These are phyloP conservation scores for Dioscorea cayenensis DNA, from an alignment of 116 monocot genomes.

Conservation along the genomic window DNA sequence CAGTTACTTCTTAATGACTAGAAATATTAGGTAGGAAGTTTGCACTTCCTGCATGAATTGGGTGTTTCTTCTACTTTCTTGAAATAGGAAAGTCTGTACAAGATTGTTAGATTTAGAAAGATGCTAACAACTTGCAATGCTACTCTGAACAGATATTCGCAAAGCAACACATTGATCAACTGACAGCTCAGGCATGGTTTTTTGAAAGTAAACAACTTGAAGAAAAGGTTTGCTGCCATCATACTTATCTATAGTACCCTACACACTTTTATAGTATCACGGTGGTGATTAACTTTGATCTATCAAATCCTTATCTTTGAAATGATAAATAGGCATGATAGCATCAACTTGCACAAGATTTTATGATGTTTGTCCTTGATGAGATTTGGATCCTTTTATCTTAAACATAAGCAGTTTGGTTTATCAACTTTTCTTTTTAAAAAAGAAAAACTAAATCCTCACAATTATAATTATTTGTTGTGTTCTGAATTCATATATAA, in stretches of 20 bases:
- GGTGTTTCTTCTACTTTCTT: neutral
- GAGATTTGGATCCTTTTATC: too few relatives aligned
- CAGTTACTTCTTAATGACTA: neutral
- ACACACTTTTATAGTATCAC: neutral
- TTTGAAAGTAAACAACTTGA: conserved; percentile 66
- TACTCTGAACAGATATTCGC: conserved; percentile 40
- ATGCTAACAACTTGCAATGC: neutral
- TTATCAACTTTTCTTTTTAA: too few relatives aligned
- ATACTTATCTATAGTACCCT: neutral
- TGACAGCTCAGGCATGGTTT: conserved; percentile 88
- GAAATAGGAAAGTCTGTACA: neutral
- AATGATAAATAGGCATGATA: neutral
- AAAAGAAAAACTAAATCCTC: too few relatives aligned
- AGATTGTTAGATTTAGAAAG: neutral
- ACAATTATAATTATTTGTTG: too few relatives aligned
- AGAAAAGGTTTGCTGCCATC: conserved; percentile 47
- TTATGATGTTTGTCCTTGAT: too few relatives aligned
- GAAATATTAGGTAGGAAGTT: neutral
- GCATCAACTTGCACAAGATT: too few relatives aligned
- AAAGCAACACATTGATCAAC: conserved; percentile 65
- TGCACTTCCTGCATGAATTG: neutral
- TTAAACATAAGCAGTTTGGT: too few relatives aligned
- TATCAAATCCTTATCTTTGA: neutral
- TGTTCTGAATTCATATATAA: too few relatives aligned
- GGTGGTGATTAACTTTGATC: neutral